Evolutionary conservation across 306 rosid genomes (phyloP), one percentile per base, ranked within the genome.

Genomic region (Ormosia semicastrata): DNA sequence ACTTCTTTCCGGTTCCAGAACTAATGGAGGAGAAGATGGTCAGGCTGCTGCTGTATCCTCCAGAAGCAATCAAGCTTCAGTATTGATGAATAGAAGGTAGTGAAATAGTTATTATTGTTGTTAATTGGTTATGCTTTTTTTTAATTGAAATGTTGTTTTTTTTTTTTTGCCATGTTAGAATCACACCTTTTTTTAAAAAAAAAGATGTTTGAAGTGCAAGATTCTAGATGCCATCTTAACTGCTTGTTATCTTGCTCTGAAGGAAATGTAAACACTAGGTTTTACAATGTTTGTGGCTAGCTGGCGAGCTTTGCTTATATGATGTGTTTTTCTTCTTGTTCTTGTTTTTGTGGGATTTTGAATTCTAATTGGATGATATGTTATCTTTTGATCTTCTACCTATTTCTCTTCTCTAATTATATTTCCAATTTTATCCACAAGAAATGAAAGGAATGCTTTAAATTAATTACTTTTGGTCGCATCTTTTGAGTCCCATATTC

Each of bases 61-160:
- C 57, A 84, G 92, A 86, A 81, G 87, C 81, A 89, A 76, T 80
- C 91, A 83, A 73, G 82, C 83, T 85, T 84, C 94, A 3, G 52
- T 75, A 30, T 41, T 88, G 85, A 62, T 82, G 80, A 89, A 86
- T 85, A 84, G 89, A 84, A 93, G 99, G 99, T 95, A 83, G 49
- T 87, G 71, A 57, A 50, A 81, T 66, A 66, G 54, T 75, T 89
- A n/a, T 63, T 66, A 47, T 53, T 67, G 29, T 85, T 65, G 62
- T 80, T 80, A 58, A 66, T 44, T 52, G 34, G 41, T 46, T 44
- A 32, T 68, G 81, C 63, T 67, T 64, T 34, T 44, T 46, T 46
- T 12, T 65, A 6, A 64, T 53, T 2, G 73, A 3, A 12, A 9
- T 57, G 43, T 41, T 11, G 30, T 9, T 15, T 3, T 11, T 49